Conservation (phyloP, 2,329 filamentous ascomycete genomes). For the Colletotrichum euphorbiae region DNA sequence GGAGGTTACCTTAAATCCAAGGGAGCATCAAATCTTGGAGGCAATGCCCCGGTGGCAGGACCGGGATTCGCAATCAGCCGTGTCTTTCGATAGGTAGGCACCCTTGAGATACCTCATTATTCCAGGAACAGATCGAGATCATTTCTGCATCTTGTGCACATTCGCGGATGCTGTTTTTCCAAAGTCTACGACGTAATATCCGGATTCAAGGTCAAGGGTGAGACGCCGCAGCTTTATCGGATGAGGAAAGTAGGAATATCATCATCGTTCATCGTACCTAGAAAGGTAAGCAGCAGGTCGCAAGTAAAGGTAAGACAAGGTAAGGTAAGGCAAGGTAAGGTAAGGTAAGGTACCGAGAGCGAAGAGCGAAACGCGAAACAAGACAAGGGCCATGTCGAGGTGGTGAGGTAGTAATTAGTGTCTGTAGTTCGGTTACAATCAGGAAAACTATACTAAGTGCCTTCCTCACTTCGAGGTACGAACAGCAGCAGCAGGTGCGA, state of each 20-base stretch:
- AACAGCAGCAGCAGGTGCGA: no score
- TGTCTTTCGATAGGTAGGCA: no score
- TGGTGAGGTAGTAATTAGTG: neutral
- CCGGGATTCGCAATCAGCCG: conserved; percentile 1
- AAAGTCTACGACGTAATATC: neutral
- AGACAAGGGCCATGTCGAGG: neutral
- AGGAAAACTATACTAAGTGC: no score
- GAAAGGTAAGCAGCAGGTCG: no score
- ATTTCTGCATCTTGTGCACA: conserved; percentile 9
- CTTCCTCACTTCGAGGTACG: neutral
- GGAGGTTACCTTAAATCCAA: no score
- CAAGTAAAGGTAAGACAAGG: no score
- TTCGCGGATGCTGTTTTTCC: neutral
- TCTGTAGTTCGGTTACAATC: no score
- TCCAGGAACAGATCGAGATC: conserved; percentile 4
- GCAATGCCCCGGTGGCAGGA: neutral
- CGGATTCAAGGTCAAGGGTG: neutral
- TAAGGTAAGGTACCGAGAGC: conserved; percentile 14
- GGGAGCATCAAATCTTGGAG: no score
- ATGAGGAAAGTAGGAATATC: conserved; percentile 12
- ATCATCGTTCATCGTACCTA: no score
- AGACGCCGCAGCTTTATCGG: neutral
- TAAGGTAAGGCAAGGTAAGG: no score
- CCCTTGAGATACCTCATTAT: neutral
- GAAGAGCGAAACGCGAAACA: conserved; percentile 9